Base-by-base conservation (phyloP, 805 yeast genomes). In the Yamadazyma sp. region DNA sequence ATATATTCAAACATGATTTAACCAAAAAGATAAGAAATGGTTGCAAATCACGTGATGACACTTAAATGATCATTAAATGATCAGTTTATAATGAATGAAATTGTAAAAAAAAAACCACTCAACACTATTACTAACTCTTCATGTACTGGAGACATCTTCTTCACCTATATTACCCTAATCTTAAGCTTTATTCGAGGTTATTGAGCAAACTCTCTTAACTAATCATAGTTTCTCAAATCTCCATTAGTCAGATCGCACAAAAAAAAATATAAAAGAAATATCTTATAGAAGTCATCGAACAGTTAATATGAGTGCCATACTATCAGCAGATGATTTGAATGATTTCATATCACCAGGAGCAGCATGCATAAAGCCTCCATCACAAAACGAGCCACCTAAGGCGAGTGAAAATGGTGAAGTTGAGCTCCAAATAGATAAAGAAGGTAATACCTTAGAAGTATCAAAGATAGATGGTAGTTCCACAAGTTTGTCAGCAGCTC, bases 301-400 rank as follows among this genome's bases (percentile, higher is more conserved):
- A n/a, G n/a, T n/a, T n/a, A 10, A 20, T 20, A 88, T 89, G 98
- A 83, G 95, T 61, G 87, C 96, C 1, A 65, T 89, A 27, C 69
- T 91, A 35, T 83, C 95, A 7, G 89, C 87, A 15, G 93, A 86
- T 39, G 97, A 93, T 52, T 65, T 93, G 38, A 93, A 93, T 60
- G 98, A 93, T 60, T 93, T 88, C 62, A 91, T 93, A 28, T 74
- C 85, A 21, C 98, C 98, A 0, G 95, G 96, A 0, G 80, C 86
- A 18, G 98, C 96, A 0, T 93, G 98, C 56, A 82, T 89, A 36
- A 93, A 87, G 61, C 96, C 98, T 0, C 45, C 48, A 7, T 23
- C 43, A 10, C 40, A 37, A 15, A 25, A 20, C 6, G 38, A 32
- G 15, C 81, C 51, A 11, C 45, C 47, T 1, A 17, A 20, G 12